Base-by-base conservation (phyloP, 164 flowering plant species). In the Tetracentron sinense region DNA sequence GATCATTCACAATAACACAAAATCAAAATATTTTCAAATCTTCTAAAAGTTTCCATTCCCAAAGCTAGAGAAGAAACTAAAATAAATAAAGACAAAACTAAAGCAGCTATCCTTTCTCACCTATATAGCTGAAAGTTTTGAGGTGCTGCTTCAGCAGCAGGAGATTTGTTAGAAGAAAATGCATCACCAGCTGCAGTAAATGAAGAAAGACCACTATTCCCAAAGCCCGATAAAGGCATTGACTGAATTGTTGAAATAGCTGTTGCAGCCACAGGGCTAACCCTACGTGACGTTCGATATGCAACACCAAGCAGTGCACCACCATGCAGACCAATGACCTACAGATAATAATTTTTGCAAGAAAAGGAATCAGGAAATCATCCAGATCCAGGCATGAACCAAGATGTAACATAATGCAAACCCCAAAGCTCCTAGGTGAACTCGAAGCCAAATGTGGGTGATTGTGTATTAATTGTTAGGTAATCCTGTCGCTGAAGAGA, bases 281-380 rank as follows among this genome's bases (percentile, higher is more conserved):
- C 76, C 70, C 97, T 83, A 51, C 99, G 83, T 58, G 99, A 84
- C 56, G 90, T 86, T 56, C 96, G 80, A 78, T 94, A 94, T n/a
- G 96, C 87, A 69, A 94, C 80, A 69, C 97, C 99, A 73, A 94
- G 94, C 26, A 94, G 80, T 58, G 99, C 90, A 58, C 99, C 99
- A 23, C 99, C 96, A 78, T 94, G 96, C 85, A 94, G 77, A 49
- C 90, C 96, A 77, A 83, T 80, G 51, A 94, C 92, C 97, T 90
- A 67, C 28, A 72, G 66, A 14, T 27, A 33, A 65, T 51, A 72
- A 59, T 55, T 52, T 21, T 7, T 22, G 28, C 31, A 12, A 27
- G 19, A 28, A 28, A 38, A 19, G 31, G 59, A 54, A 64, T 38
- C 44, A 8, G 5, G 44, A 38, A 1, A 1, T 38, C 8, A 10